phyloP scores from a whole-genome alignment of 164 flowering plant species.

The Nymphaea thermarum region DNA sequence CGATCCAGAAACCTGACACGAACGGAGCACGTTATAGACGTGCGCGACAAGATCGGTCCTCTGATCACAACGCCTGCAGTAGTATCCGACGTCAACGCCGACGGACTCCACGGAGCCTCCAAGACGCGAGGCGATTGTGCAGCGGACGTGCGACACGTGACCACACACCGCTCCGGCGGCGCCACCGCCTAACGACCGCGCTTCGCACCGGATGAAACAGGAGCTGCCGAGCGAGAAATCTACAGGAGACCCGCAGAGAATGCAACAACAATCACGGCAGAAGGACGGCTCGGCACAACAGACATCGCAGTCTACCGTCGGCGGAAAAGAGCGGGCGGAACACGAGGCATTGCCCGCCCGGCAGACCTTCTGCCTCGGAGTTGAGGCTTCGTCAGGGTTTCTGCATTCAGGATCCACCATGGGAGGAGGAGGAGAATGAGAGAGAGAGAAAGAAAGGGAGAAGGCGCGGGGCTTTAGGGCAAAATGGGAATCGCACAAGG shows the following conservation, averaged over 20 bases:
- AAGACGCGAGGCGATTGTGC: neutral
- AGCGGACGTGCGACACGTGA: neutral
- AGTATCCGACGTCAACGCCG: too few relatives aligned
- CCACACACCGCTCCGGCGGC: neutral
- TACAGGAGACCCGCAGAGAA: neutral
- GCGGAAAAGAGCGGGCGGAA: neutral
- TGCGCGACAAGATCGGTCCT: neutral
- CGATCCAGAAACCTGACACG: neutral
- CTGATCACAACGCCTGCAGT: neutral
- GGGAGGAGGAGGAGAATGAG: neutral
- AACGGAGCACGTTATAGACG: neutral
- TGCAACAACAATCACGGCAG: neutral
- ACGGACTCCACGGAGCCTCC: too few relatives aligned
- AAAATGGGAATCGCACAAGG: too few relatives aligned
- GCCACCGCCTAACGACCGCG: neutral
- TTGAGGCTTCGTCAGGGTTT: neutral
- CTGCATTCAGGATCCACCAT: neutral
- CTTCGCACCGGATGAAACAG: neutral
- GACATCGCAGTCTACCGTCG: neutral
- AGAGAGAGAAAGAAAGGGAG: neutral
- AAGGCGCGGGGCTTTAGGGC: too few relatives aligned
- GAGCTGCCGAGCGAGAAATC: neutral
- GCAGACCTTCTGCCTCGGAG: neutral
- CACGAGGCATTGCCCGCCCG: neutral
- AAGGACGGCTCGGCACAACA: neutral